Conservation (phyloP, 75 land plant genomes). For the Ceratopteris richardii region DNA sequence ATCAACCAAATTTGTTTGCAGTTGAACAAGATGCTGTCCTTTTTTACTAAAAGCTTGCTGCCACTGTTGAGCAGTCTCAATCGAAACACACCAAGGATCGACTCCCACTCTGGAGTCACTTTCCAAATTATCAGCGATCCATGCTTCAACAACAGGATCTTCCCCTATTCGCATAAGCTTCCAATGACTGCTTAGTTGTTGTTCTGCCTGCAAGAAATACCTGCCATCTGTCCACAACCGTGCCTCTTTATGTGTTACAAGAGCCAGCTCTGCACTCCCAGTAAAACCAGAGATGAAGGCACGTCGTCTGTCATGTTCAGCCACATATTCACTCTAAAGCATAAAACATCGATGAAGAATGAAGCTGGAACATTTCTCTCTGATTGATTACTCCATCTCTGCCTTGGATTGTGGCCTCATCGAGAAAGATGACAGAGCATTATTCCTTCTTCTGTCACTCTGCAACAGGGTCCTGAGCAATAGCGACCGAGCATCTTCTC, state of each 20-base stretch:
- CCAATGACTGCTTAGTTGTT: slow-evolving; percentile 80
- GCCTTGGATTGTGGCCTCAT: too few species aligned
- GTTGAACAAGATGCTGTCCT: slow-evolving; percentile 52
- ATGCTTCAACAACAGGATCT: slow-evolving; percentile 72
- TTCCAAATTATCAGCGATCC: slow-evolving; percentile 92
- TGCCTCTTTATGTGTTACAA: slow-evolving; percentile 65
- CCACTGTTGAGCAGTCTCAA: slow-evolving; percentile 82
- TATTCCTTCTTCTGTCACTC: too few species aligned
- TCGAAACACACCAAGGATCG: slow-evolving; percentile 88
- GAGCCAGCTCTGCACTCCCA: slow-evolving; percentile 80
- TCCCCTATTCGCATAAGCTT: slow-evolving; percentile 93
- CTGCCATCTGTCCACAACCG: slow-evolving; percentile 97
- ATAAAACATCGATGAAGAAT: too few species aligned
- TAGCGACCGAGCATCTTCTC: too few species aligned
- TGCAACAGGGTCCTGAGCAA: too few species aligned
- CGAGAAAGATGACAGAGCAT: too few species aligned
- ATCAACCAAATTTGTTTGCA: slow-evolving; percentile 69
- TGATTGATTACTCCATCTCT: too few species aligned
- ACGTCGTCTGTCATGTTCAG: slow-evolving; percentile 74
- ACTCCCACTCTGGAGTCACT: slow-evolving; percentile 58
- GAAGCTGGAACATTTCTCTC: too few species aligned
- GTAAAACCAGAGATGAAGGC: slow-evolving; percentile 88
- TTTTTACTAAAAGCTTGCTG: slow-evolving; percentile 53
- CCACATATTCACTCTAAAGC: slow-evolving; percentile 96
- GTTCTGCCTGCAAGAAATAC: slow-evolving; percentile 88